Base-by-base conservation (phyloP, 345 rosid genomes). In the Brassica incana region DNA sequence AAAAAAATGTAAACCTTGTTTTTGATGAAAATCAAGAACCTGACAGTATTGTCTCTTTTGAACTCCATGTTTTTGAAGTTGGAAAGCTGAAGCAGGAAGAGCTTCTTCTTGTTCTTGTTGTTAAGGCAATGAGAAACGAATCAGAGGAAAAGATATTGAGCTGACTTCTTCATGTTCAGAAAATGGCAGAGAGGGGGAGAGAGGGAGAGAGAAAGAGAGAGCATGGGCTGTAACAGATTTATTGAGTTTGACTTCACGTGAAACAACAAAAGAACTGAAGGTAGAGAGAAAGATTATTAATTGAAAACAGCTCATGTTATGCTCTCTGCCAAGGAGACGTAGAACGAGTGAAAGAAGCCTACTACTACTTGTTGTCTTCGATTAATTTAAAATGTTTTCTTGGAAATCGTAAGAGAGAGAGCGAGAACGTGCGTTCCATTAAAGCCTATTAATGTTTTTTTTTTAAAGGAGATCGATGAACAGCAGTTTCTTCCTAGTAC, bases 11-110 rank as follows among this genome's bases (percentile, higher is more conserved):
- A 40, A 40, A 40, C 48, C 48, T 50, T 69, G 35, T 3, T 71
- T 33, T 71, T 52, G 61, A 71, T 60, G 38, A 67, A 54, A 66
- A 82, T 50, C 38, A 4, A 75, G 23, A 71, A 88, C 93, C 92
- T 88, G 84, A 89, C 88, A 69, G 84, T 77, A 67, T 82, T 90
- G 81, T 82, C 85, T 72, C 84, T 85, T 69, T 86, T 84, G 52
- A 83, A 83, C 71, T 83, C 87, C 93, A 88, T 89, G 68, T n/a
- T 67, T 73, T 12, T n/a, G 6, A 27, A 78, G 45, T 6, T 8
- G 32, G 14, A 10, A 10, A 74, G 18, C 50, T 75, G 58, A 75
- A 65, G 7, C 35, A 68, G 69, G 62, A 72, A 59, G 14, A 75
- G 68, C 18, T 40, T 67, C 23, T 67, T 20, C 30, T 33, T 71